Evolutionary conservation across 805 yeast genomes (phyloP).

Genomic region (Zygoascus flipseniorum): DNA sequence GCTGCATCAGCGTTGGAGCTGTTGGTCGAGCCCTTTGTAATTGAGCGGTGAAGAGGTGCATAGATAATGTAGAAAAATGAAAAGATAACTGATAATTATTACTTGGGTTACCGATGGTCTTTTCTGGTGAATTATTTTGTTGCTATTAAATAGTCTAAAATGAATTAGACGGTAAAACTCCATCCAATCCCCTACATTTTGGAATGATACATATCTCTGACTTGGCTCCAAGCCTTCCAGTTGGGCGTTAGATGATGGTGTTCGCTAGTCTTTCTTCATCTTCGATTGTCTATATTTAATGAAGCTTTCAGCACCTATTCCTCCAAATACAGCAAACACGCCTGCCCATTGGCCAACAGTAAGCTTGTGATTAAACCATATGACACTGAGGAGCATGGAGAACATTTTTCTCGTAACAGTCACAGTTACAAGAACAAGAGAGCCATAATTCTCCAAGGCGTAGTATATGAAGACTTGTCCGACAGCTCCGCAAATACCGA

Average conservation of each 20-base stretch:
- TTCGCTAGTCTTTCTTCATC: background rate
- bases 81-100: background rate
- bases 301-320: conserved; percentile 73
- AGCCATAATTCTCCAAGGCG: conserved; percentile 77
- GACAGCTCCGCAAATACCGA: conserved; percentile 72
- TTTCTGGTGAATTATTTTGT: too few species aligned
- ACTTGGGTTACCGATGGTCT: background rate
- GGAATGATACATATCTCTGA: too few species aligned
- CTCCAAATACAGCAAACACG: conserved; percentile 69
- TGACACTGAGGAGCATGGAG: conserved; percentile 84
- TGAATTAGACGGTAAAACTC: too few species aligned
- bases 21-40: conserved; percentile 75
- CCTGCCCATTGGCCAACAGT: conserved; percentile 67
- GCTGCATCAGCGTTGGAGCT: conserved; percentile 90
- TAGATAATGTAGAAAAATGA: background rate
- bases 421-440: conserved; percentile 78
- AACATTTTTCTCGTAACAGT: conserved; percentile 96
- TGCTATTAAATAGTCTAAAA: too few species aligned
- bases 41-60: background rate
- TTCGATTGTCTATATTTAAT: conserved; percentile 28
- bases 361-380: conserved; percentile 76
- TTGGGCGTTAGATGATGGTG: too few species aligned
- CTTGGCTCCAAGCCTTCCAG: too few species aligned
- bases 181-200: too few species aligned
- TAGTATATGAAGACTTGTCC: conserved; percentile 93